phyloP scores from a whole-genome alignment of 257 asterid species.

The Petunia secreta region DNA sequence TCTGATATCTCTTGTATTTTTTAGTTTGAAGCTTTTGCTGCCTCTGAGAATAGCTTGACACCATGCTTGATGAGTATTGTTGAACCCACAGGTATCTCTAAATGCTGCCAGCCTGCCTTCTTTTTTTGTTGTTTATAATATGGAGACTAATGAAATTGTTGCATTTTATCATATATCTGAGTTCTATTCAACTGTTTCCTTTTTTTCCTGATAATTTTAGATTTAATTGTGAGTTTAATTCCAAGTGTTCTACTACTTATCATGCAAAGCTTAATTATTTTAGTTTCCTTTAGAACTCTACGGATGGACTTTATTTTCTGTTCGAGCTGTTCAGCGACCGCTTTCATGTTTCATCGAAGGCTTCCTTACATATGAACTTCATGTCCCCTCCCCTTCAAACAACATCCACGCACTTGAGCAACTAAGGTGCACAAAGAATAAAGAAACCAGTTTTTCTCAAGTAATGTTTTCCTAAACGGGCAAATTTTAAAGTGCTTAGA shows the following conservation, averaged over 20 bases:
- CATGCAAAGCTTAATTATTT: not conserved
- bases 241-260: not conserved
- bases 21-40: too few species aligned
- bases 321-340: too few species aligned
- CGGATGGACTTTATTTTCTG: constrained; percentile 76
- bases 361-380: constrained; percentile 66
- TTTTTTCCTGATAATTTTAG: not conserved
- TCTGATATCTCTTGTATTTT: too few species aligned
- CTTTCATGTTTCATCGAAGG: constrained; percentile 68
- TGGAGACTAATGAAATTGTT: constrained; percentile 79
- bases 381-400: too few species aligned
- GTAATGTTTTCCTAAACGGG: constrained; percentile 38
- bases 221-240: not conserved
- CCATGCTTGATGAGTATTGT: constrained; percentile 32
- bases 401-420: too few species aligned
- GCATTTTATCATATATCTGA: constrained; percentile 80
- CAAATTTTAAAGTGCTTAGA: not conserved
- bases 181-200: too few species aligned
- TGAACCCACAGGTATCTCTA: constrained; percentile 61
- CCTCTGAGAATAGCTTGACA: too few species aligned
- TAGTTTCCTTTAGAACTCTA: constrained; percentile 62
- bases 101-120: constrained; percentile 78
- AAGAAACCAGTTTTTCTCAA: constrained; percentile 81
- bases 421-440: too few species aligned
- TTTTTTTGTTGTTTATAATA: too few species aligned